Evolutionary conservation across 371 early-diverging fungal species (phyloP), one percentile per base, ranked within the genome.

Genomic region (Mucor indicus): DNA sequence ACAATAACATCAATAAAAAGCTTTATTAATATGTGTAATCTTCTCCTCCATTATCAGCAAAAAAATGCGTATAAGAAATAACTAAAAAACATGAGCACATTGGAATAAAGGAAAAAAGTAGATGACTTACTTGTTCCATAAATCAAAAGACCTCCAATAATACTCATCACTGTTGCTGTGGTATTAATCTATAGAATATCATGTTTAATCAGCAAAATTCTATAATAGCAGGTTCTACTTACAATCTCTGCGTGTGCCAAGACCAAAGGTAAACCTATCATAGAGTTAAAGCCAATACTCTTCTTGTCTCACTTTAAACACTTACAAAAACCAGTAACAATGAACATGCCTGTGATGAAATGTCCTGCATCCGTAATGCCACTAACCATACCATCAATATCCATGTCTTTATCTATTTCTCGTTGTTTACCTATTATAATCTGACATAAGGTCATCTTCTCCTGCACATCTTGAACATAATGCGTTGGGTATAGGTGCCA

Each of bases 401-500:
- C 7, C 11, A 27, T 11, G 11, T 27, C 7, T 27, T 27, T 7
- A 27, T 27, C 29, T 7, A 7, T 27, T 27, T 27, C 12, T 23
- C 24, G 8, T 35, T 15, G 15, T 32, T 38, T 55, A 85, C 82
- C 81, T 83, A 63, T 82, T 80, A 27, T 83, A 86, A 43, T 89
- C 93, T 4, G 88, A 85, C 70, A 88, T 70, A 30, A 87, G 62
- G 55, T 87, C 86, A 33, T 89, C 84, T 20, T 82, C 79, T 25
- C 89, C 85, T 36, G 87, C 80, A 47, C 84, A 77, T 30, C 86
- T 80, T 39, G 86, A 83, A 52, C 87, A 89, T 16, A 96, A 52
- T 43, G 87, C 86, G 63, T 96, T 96, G 2, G 96, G 96, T 38
- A 94, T 44, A 21, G 96, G 95, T 19, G 95, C 94, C 51, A 96